Percentiles rank a stretch among this genome's conserved stretches.
Evolutionary conservation across 148 eudicot species (phyloP).

Genomic region (Polygonum maritimum): DNA sequence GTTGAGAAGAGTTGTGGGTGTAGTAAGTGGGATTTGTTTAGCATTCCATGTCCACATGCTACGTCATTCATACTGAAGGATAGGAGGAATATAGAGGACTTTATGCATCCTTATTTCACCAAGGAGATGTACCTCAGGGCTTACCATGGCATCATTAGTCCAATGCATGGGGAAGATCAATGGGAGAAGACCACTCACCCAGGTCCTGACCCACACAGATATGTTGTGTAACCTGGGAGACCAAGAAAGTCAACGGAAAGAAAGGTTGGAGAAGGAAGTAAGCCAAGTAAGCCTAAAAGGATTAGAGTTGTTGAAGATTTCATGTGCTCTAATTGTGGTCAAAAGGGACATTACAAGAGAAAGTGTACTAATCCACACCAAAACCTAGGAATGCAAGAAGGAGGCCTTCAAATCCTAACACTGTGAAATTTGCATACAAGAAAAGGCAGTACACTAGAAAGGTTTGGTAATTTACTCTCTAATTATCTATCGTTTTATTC

Average conservation of each 20-base stretch:
- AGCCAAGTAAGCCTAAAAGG: too few species aligned
- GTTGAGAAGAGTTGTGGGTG: too few species aligned
- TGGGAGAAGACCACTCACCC: background rate
- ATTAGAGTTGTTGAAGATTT: background rate
- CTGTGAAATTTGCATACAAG: background rate
- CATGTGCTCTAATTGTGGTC: background rate
- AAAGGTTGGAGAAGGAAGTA: too few species aligned
- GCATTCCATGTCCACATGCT: background rate
- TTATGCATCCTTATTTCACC: background rate
- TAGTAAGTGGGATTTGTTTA: too few species aligned
- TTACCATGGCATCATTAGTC: background rate
- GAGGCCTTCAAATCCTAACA: background rate
- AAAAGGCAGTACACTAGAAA: too few species aligned
- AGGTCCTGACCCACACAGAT: background rate
- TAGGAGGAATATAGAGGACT: background rate
- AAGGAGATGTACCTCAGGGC: background rate
- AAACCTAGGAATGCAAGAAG: background rate
- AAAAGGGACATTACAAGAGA: background rate
- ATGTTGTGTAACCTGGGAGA: background rate
- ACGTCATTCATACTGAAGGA: background rate
- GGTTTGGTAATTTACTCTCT: too few species aligned
- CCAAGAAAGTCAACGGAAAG: background rate
- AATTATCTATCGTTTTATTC: too few species aligned
- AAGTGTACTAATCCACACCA: background rate
- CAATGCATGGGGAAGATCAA: background rate